Evolutionary conservation across 257 asterid species (phyloP), one percentile per base, ranked within the genome.

Genomic region (Oldenlandia corymbosa): DNA sequence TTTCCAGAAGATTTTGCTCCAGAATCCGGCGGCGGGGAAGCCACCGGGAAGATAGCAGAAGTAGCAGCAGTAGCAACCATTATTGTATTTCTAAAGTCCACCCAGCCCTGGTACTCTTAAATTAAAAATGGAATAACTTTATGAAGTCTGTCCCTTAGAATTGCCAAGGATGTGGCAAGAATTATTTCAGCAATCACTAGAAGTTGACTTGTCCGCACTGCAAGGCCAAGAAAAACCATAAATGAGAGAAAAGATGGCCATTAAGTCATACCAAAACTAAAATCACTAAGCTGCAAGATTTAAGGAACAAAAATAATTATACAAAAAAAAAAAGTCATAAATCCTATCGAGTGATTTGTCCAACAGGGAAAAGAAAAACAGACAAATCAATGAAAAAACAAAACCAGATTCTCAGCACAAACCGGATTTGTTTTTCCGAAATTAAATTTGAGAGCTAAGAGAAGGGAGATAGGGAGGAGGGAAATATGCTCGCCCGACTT

Each of bases 51-150:
- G 76, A 87, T 78, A 4, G 95, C 91, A n/a, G 85, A 69, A 52
- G 94, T 79, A 71, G 91, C 95, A 74, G 94, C 94, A 51, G 86
- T 73, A 68, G 94, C 81, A 56, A 83, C 94, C 99, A 90, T 90
- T 79, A 64, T 79, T 67, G 53, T 58, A 57, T 57, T 60, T 52
- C 65, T 51, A n/a, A 30, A 57, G 59, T 32, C 65, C 31, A 57
- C 57, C 72, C 48, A 49, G 34, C 50, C 36, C 12, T 24, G n/a
- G 18, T 7, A 64, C 18, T 34, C n/a, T 36, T 51, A 37, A 31
- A 37, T 63, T 5, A 10, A 48, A 14, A 53, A 14, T 7, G 21
- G 10, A 42, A n/a, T 9, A 12, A 26, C 43, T 21, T 28, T 30
- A n/a, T 47, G 11, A 46, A 18, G 36, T 60, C 46, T 21, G 61